Conservation (phyloP, 2,329 filamentous ascomycete species). For the Plectosphaerella cucumerina region DNA sequence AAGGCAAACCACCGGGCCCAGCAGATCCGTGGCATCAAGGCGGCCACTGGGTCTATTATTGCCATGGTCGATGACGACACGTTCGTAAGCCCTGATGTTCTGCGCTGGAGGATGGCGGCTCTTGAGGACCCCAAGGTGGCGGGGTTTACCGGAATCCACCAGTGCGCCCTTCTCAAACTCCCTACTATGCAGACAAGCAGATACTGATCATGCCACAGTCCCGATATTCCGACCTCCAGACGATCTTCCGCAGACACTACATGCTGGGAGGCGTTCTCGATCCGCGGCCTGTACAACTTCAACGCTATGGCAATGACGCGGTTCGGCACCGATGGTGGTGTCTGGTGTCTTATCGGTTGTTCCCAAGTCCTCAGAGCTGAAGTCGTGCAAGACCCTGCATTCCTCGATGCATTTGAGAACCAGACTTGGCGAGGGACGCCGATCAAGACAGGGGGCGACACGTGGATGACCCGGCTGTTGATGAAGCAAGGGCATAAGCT, state of each 20-base stretch:
- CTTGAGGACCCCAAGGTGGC: conserved; percentile 19
- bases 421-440: conserved; percentile 16
- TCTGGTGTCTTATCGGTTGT: conserved; percentile 21
- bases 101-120: conserved; percentile 18
- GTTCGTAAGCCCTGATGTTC: conserved; percentile 4
- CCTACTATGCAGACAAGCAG: too few relatives aligned
- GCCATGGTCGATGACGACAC: conserved; percentile 24
- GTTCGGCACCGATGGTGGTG: conserved; percentile 16
- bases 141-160: conserved; percentile 17
- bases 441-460: conserved; percentile 20
- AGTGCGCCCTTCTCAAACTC: background rate
- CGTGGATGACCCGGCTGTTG: conserved; percentile 21
- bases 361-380: conserved; percentile 20
- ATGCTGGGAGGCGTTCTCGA: conserved; percentile 20
- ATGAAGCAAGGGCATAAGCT: conserved; percentile 19
- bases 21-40: conserved; percentile 16
- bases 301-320: conserved; percentile 13
- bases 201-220: conserved; percentile 3
- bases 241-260: conserved; percentile 16
- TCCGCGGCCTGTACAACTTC: conserved; percentile 16
- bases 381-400: conserved; percentile 16
- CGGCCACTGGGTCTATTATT: conserved; percentile 15
- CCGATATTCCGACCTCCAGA: conserved; percentile 14
- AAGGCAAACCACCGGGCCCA: conserved; percentile 21
- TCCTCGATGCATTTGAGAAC: conserved; percentile 15